A percentile compares a stretch with the other conserved stretches of the same genome.
Evolutionary conservation across 2,329 filamentous ascomycete species (phyloP).

Genomic region (Tetracladium maxilliforme): DNA sequence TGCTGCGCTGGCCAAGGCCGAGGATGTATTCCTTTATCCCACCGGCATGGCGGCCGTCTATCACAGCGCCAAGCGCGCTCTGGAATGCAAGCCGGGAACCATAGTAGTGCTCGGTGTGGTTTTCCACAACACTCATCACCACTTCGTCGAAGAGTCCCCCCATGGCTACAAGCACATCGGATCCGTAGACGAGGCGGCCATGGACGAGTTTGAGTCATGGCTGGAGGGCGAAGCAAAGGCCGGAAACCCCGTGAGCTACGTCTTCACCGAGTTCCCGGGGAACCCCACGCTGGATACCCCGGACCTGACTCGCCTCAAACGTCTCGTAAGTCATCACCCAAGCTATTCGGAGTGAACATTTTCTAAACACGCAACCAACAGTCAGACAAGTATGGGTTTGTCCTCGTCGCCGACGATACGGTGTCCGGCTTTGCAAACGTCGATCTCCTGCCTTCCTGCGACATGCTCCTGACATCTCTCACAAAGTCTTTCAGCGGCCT

Average conservation of each 20-base stretch:
- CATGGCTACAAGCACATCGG: too few species aligned
- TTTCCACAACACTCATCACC: conserved; percentile 35
- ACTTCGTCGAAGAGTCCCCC: too few species aligned
- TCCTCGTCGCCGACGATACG: conserved; percentile 20
- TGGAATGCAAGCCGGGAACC: conserved; percentile 16
- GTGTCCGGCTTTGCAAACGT: conserved; percentile 7
- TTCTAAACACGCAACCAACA: too few species aligned
- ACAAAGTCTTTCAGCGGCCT: conserved; percentile 41
- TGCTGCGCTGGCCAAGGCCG: too few species aligned
- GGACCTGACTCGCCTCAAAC: conserved; percentile 21
- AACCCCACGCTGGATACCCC: conserved; percentile 28
- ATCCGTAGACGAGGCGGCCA: conserved; percentile 21
- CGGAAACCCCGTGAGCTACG: conserved; percentile 25
- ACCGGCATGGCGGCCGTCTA: conserved; percentile 39
- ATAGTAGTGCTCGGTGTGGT: conserved; percentile 31
- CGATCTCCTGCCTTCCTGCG: conserved; percentile 13
- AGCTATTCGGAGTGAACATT: too few species aligned
- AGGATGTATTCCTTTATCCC: conserved; percentile 36
- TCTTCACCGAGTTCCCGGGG: conserved; percentile 33
- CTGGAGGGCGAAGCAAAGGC: conserved; percentile 15
- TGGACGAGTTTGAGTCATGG: conserved; percentile 28
- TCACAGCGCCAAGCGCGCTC: conserved; percentile 21
- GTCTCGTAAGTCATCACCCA: too few species aligned
- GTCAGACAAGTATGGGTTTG: conserved; percentile 18
- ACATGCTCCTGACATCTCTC: conserved; percentile 31